These are phyloP conservation scores for Phanerodontia chrysosporium DNA, from an alignment of 768 basidiomycete genomes.

Conservation along the genomic window DNA sequence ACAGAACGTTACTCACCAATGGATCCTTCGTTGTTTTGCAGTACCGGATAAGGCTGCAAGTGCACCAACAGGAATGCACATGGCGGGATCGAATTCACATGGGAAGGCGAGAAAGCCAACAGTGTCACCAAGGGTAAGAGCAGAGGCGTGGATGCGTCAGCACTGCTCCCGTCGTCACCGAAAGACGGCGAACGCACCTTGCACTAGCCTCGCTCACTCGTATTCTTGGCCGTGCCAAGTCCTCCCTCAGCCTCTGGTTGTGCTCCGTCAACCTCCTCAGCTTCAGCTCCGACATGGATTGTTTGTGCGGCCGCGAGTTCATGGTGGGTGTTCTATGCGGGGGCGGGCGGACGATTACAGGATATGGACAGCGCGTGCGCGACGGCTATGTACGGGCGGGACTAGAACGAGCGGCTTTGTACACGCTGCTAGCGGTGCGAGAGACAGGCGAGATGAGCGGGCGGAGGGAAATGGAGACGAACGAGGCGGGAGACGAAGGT, in stretches of 20 bases:
- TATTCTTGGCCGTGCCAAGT: slow-evolving; percentile 84
- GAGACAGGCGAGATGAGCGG: not conserved
- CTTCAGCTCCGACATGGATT: slow-evolving; percentile 98
- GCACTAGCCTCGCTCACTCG: slow-evolving; percentile 88
- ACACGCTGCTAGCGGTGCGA: not conserved
- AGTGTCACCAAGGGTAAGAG: not conserved
- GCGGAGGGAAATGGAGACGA: not conserved
- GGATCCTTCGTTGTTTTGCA: slow-evolving; percentile 93
- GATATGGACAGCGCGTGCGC: slow-evolving; percentile 1
- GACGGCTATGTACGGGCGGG: slow-evolving; percentile 2
- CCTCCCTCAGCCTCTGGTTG: slow-evolving; percentile 87
- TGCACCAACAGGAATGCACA: not conserved
- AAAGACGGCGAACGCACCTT: slow-evolving; percentile 47
- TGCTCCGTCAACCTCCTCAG: slow-evolving; percentile 90
- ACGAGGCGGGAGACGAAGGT: not conserved
- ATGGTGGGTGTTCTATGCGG: slow-evolving; percentile 31
- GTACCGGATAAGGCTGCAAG: slow-evolving; percentile 79
- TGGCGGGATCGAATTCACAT: too few species aligned
- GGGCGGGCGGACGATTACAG: slow-evolving; percentile 8
- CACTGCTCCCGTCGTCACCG: not conserved
- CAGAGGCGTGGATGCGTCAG: not conserved
- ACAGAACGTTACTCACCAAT: slow-evolving; percentile 57
- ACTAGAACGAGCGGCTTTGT: slow-evolving; percentile 2
- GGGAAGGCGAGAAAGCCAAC: not conserved
- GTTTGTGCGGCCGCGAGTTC: slow-evolving; percentile 80